A percentile compares a stretch with the other conserved stretches of the same genome.
phyloP scores from a whole-genome alignment of 805 yeast genomes.

The Pichia nakasei region DNA sequence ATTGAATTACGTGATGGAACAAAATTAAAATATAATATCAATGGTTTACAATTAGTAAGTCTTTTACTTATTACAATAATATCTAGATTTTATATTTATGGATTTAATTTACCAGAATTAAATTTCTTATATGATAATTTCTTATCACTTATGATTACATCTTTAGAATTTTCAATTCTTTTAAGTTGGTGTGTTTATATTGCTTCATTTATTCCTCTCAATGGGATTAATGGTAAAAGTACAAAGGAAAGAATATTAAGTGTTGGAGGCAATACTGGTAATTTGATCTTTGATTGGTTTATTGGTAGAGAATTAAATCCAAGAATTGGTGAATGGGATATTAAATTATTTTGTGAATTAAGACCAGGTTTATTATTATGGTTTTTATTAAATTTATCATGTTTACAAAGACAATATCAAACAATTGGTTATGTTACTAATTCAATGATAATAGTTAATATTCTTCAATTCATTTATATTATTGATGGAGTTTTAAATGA shows the following conservation, averaged over 20 bases:
- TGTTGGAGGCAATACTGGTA: slow-evolving; percentile 78
- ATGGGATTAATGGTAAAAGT: slow-evolving; percentile 44
- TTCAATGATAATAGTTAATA: slow-evolving; percentile 60
- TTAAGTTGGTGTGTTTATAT: slow-evolving; percentile 60
- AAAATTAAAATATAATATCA: slow-evolving; percentile 63
- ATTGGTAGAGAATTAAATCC: slow-evolving; percentile 96
- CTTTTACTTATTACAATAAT: slow-evolving; percentile 31
- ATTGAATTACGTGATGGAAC: slow-evolving; percentile 70
- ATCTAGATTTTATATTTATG: slow-evolving; percentile 44
- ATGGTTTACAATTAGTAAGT: slow-evolving; percentile 56
- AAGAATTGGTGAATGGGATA: slow-evolving; percentile 73
- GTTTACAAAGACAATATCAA: slow-evolving; percentile 73
- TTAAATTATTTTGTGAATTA: slow-evolving; percentile 86
- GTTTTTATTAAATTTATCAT: slow-evolving; percentile 68
- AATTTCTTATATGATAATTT: slow-evolving; percentile 64
- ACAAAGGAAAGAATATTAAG: slow-evolving; percentile 69
- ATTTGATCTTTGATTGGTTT: slow-evolving; percentile 80
- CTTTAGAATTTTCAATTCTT: slow-evolving; percentile 54
- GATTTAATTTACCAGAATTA: slow-evolving; percentile 56
- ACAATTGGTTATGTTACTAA: slow-evolving; percentile 42
- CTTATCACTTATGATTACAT: slow-evolving; percentile 51
- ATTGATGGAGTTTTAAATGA: slow-evolving; percentile 91
- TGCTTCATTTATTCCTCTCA: slow-evolving; percentile 59
- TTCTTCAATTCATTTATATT: slow-evolving; percentile 72
- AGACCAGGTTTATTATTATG: slow-evolving; percentile 91